Percentiles rank a stretch among this genome's conserved stretches.
These are phyloP conservation scores for Tardiomyces digboiensis DNA, from an alignment of 1,139 yeast genomes.

Conservation along the genomic window DNA sequence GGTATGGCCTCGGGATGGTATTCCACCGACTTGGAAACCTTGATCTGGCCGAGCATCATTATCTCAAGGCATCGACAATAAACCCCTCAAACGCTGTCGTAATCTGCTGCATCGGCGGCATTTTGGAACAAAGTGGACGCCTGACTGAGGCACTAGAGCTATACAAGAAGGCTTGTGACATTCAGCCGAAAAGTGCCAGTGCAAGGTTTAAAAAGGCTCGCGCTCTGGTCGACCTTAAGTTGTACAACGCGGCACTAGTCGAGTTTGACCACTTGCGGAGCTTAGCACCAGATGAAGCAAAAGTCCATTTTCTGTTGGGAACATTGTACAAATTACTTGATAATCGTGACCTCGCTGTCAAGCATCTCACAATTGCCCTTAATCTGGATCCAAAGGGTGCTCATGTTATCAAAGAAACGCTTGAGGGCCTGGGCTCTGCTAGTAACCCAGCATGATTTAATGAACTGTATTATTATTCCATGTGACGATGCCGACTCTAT, in stretches of 20 bases:
- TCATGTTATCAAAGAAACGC: conserved; percentile 75
- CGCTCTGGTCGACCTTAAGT: conserved; percentile 59
- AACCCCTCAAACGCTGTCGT: conserved; percentile 88
- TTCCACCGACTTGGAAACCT: conserved; percentile 80
- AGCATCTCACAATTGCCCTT: conserved; percentile 82
- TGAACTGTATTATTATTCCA: too few species aligned
- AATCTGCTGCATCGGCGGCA: conserved; percentile 93
- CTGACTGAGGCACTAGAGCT: conserved; percentile 68
- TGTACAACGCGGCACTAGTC: conserved; percentile 60
- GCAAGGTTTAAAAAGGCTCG: conserved; percentile 91
- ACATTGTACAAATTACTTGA: conserved; percentile 74
- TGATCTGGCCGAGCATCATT: conserved; percentile 77
- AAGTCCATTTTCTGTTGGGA: conserved; percentile 84
- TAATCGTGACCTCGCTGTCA: conserved; percentile 68
- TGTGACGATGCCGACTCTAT: too few species aligned
- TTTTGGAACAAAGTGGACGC: conserved; percentile 66
- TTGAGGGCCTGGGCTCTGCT: conserved; percentile 41
- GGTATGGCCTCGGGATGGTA: conserved; percentile 96
- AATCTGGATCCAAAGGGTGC: conserved; percentile 93
- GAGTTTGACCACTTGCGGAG: conserved; percentile 65
- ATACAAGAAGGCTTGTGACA: conserved; percentile 72
- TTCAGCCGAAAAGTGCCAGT: conserved; percentile 80
- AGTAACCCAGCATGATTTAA: too few species aligned
- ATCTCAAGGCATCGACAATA: conserved; percentile 77
- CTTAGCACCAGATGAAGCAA: conserved; percentile 90